Evolutionary conservation across 2,329 filamentous ascomycete species (phyloP), one percentile per base, ranked within the genome.

Genomic region (Stemphylium beticola): DNA sequence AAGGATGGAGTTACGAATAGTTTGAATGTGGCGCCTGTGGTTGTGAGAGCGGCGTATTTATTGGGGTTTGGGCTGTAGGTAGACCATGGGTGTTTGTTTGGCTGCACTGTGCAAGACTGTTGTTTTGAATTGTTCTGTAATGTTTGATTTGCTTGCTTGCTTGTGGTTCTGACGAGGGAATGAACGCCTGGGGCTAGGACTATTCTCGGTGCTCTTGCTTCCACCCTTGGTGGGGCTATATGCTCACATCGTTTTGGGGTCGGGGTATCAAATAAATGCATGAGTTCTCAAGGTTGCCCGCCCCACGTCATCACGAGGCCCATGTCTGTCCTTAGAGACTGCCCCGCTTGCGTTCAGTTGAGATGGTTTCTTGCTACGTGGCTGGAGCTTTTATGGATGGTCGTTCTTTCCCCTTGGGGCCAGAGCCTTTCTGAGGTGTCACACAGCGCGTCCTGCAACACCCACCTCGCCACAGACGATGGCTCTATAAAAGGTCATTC

Each of bases 1-100:
- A 70, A 75, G 58, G 77, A 79, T 53, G 74, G 69, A 67, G 59
- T 77, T 29, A 76, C 76, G 14, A 64, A 77, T 53, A 54, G 61
- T 20, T 68, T 71, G 48, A 64, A 77, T 22, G 64, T 68, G 38
- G 61, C 65, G 32, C 73, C 74, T 2, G 60, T 71, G 36, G 39
- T 61, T 4, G 50, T 77, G 56, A 71, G 77, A 43, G n/a, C 68
- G 14, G 68, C 62, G 2, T 78, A 79, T 53, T 54, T 78, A 58
- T 29, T 70, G 39, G 74, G 69, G 2, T 48, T 75, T 41, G 77
- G 74, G 11, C 61, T 74, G 18, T 31, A 42, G 42, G 42, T 11
- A 67, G 53, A 40, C 32, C 55, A 7, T 4, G 22, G 22, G 6
- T 24, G 22, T n/a, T n/a, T n/a, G n/a, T n/a, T n/a, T n/a, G n/a